Evolutionary conservation across 2,329 filamentous ascomycete genomes (phyloP), one percentile per base, ranked within the genome.

Genomic region (Cordyceps fumosorosea): DNA sequence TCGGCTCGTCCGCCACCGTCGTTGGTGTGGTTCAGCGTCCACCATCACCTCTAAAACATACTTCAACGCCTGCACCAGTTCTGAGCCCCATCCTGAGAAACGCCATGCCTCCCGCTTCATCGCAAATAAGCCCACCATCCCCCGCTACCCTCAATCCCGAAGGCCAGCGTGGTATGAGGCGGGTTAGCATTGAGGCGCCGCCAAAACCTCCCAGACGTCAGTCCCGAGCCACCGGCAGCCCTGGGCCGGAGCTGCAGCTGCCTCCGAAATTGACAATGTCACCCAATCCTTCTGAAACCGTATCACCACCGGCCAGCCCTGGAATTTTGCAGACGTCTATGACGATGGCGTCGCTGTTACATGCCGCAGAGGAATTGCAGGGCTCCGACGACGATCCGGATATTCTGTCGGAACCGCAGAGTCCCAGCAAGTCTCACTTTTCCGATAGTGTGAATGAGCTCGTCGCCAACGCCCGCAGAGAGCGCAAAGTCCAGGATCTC

Each of bases 401-500:
- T 22, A 64, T 65, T 29, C 72, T 65, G 42, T 69, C 73, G 5
- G 78, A 74, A 14, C 66, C 79, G 4, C 79, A 82, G 55, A 88
- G 85, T 66, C 84, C 87, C 5, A 81, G 81, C 20, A 89, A 83
- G 72, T 80, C 79, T 54, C 77, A 75, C 67, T 78, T 80, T 14
- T 75, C 83, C 18, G 85, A 88, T 61, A 81, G 85, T 8, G 78
- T 89, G 64, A 89, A 85, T 65, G 92, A 96, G 64, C 80, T 91
- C 7, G 91, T 95, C 12, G 84, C 89, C n/a, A 95, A 91, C 71
- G 95, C 95, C 16, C 85, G 95, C 34, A 85, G 91, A 42, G 95
- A 98, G 74, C 86, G 95, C 64, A 99, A 98, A 77, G 93, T 99
- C 1, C 84, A 98, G 67, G 95, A 99, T 72, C 80, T 99, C 6